Percentiles rank a stretch among this genome's conserved stretches.
Evolutionary conservation across 2,329 filamentous ascomycete species (phyloP).

Genomic region (Endoconidiophora polonica): DNA sequence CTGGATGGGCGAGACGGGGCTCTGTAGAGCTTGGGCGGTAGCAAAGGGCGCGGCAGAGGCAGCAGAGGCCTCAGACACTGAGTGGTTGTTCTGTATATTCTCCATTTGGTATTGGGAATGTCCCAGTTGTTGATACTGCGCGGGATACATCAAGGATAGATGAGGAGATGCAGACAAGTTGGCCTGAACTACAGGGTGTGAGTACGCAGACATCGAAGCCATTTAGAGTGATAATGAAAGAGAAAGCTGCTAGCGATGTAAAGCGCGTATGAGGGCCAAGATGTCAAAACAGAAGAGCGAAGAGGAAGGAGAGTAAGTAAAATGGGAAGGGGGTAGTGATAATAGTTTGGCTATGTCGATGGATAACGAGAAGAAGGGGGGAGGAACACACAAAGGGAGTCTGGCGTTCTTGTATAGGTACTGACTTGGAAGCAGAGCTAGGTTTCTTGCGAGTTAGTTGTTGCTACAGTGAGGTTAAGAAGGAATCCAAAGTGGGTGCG

Average conservation of each 20-base stretch:
- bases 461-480: not conserved
- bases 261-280: not conserved
- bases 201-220: constrained; percentile 7
- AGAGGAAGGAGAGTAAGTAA: not conserved
- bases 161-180: too few relatives aligned
- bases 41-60: constrained; percentile 8
- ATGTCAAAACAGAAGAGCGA: not conserved
- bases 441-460: too few relatives aligned
- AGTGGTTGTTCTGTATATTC: too few relatives aligned
- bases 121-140: too few relatives aligned
- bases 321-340: too few relatives aligned
- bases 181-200: not conserved
- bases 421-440: too few relatives aligned
- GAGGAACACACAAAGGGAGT: not conserved
- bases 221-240: not conserved
- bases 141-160: too few relatives aligned
- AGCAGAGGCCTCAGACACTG: not conserved
- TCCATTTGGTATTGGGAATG: too few relatives aligned
- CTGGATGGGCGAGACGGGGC: constrained; percentile 9
- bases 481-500: constrained; percentile 4
- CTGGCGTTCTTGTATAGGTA: too few relatives aligned
- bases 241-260: not conserved
- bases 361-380: not conserved
- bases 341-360: too few relatives aligned
- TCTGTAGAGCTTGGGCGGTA: constrained; percentile 13